A percentile compares a stretch with the other conserved stretches of the same genome.
Evolutionary conservation across 2,329 filamentous ascomycete genomes (phyloP).

Genomic region (Talaromyces sp.): DNA sequence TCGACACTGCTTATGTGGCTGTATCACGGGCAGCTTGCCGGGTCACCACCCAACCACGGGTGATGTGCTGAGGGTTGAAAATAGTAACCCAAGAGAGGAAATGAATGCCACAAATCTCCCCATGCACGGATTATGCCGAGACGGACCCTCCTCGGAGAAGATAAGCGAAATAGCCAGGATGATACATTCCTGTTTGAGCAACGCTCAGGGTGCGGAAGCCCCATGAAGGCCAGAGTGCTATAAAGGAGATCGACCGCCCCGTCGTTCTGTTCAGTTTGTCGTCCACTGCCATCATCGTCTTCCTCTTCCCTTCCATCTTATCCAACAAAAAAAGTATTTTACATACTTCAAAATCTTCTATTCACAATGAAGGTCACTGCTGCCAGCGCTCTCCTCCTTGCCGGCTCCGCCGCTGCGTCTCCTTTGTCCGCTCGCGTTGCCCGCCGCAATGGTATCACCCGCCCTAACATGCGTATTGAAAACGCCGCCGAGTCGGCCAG

Average conservation of each 20-base stretch:
- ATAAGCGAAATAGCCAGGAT: neutral
- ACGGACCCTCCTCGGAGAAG: neutral
- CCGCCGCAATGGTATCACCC: constrained; percentile 22
- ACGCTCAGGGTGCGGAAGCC: neutral
- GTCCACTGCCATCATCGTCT: neutral
- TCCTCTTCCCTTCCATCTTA: neutral
- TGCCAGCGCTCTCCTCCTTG: constrained; percentile 32
- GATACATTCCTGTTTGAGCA: neutral
- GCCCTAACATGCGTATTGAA: constrained; percentile 25
- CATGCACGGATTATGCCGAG: neutral
- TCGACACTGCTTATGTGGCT: neutral
- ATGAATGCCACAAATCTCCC: neutral
- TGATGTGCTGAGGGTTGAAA: neutral
- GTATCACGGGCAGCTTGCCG: neutral
- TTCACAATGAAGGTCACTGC: constrained; percentile 48
- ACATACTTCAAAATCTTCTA: constrained; percentile 5
- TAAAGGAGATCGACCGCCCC: constrained; percentile 1
- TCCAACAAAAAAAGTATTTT: neutral
- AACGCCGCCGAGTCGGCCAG: constrained; percentile 37
- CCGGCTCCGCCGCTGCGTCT: constrained; percentile 40
- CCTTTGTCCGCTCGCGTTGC: constrained; percentile 35
- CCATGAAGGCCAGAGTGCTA: neutral
- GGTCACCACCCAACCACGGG: neutral
- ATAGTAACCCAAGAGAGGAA: neutral
- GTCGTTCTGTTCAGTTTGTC: neutral